These are phyloP conservation scores for Elsinoe batatas DNA, from an alignment of 2,329 filamentous ascomycete species.

Conservation along the genomic window DNA sequence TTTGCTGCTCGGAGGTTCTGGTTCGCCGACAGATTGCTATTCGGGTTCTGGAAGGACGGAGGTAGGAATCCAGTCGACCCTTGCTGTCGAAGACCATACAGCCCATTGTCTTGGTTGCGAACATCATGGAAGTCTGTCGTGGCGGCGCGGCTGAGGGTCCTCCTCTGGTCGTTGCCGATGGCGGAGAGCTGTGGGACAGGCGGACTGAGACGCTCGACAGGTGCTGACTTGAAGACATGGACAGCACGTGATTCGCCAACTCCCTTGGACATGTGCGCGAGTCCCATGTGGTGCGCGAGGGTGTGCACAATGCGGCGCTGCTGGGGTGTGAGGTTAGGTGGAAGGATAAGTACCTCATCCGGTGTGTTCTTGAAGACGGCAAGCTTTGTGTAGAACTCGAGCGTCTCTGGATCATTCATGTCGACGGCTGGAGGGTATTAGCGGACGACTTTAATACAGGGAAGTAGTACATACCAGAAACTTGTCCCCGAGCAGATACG, in stretches of 20 bases:
- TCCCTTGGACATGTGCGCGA: conserved; percentile 84
- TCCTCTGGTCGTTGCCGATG: conserved; percentile 65
- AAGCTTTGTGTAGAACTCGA: conserved; percentile 84
- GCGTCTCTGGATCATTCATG: conserved; percentile 78
- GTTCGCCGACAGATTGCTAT: conserved; percentile 52
- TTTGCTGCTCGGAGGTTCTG: conserved; percentile 86
- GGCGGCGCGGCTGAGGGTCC: conserved; percentile 83
- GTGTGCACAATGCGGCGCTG: conserved; percentile 89
- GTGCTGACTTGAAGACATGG: conserved; percentile 67
- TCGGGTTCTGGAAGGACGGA: conserved; percentile 60
- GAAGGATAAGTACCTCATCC: conserved; percentile 62
- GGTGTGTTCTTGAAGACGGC: conserved; percentile 83
- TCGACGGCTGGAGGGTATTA: conserved; percentile 54
- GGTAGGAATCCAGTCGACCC: conserved; percentile 66
- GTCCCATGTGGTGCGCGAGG: conserved; percentile 85
- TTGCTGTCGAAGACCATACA: conserved; percentile 62
- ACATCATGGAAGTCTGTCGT: conserved; percentile 91
- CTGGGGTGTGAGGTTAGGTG: conserved; percentile 65
- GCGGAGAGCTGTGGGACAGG: conserved; percentile 55
- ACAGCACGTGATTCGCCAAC: conserved; percentile 81
- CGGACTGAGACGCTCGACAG: conserved; percentile 49
- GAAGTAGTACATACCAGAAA: conserved; percentile 31
- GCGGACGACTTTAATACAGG: neutral
- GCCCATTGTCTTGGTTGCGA: conserved; percentile 61
- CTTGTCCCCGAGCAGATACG: conserved; percentile 48